Conservation (phyloP, 495 filamentous ascomycete genomes). For the Staphylotrichum tortipilum region DNA sequence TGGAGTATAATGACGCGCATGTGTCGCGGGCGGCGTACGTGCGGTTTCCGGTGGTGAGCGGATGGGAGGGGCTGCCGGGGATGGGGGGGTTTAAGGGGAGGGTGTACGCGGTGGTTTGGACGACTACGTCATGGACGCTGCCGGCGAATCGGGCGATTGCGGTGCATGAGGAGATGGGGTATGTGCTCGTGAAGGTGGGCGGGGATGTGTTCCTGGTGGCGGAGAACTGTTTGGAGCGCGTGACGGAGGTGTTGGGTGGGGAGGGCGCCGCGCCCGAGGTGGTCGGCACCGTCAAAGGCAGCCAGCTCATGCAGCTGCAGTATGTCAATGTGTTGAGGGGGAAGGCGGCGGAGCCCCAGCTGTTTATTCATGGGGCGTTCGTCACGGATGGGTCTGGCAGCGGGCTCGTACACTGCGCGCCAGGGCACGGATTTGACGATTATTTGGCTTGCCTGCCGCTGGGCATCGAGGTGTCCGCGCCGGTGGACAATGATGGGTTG, state of each 20-base stretch:
- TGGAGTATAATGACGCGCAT: slow-evolving; percentile 88
- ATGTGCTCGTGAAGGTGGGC: slow-evolving; percentile 55
- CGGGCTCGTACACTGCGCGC: slow-evolving; percentile 86
- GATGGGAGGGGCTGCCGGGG: slow-evolving; percentile 36
- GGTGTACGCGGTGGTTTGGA: slow-evolving; percentile 82
- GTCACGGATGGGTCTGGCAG: slow-evolving; percentile 81
- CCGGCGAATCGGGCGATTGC: slow-evolving; percentile 89
- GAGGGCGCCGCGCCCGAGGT: slow-evolving; percentile 35
- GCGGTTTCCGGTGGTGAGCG: slow-evolving; percentile 57
- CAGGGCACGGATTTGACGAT: slow-evolving; percentile 94
- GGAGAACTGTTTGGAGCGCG: slow-evolving; percentile 50
- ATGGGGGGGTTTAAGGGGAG: slow-evolving; percentile 25
- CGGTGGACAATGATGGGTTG: slow-evolving; percentile 68
- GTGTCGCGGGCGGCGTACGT: slow-evolving; percentile 72
- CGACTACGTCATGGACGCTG: slow-evolving; percentile 95
- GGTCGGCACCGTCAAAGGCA: slow-evolving; percentile 52
- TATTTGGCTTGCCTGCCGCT: slow-evolving; percentile 67
- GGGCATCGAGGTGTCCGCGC: slow-evolving; percentile 63
- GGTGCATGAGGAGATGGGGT: slow-evolving; percentile 61
- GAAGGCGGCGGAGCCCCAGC: slow-evolving; percentile 44
- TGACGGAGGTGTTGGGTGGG: slow-evolving; percentile 19
- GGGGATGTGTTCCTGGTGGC: slow-evolving; percentile 51
- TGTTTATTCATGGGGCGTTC: slow-evolving; percentile 72
- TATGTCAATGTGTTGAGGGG: slow-evolving; percentile 62
- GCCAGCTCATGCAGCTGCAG: slow-evolving; percentile 50